Evolutionary conservation across 1,284 basidiomycete species (phyloP).

Genomic region (Cryptococcus sp.): DNA sequence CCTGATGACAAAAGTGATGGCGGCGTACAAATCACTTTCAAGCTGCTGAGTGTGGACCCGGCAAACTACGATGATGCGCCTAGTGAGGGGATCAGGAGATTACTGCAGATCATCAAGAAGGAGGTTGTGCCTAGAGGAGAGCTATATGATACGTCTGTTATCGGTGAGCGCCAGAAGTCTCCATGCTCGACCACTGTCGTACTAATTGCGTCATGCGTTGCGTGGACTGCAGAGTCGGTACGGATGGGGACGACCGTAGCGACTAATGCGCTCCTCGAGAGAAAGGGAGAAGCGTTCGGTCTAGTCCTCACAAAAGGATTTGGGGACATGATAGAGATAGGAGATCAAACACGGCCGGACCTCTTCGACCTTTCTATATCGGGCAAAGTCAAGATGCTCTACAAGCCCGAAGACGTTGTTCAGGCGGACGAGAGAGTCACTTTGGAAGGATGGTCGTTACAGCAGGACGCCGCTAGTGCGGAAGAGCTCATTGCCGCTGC

Average conservation of each 20-base stretch:
- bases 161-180: slow-evolving; percentile 15
- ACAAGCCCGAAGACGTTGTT: slow-evolving; percentile 27
- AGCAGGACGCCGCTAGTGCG: slow-evolving; percentile 18
- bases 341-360: slow-evolving; percentile 51
- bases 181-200: no score
- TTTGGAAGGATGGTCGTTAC: slow-evolving; percentile 28
- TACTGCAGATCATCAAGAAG: slow-evolving; percentile 46
- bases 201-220: not conserved
- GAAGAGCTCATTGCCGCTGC: slow-evolving; percentile 17
- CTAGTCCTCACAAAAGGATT: slow-evolving; percentile 52
- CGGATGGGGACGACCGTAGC: slow-evolving; percentile 53
- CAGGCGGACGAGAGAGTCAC: slow-evolving; percentile 29
- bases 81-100: slow-evolving; percentile 50
- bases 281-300: slow-evolving; percentile 40
- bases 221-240: slow-evolving; percentile 31
- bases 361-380: slow-evolving; percentile 52
- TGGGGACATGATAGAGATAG: slow-evolving; percentile 51
- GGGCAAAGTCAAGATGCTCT: slow-evolving; percentile 51
- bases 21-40: slow-evolving; percentile 46
- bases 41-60: slow-evolving; percentile 52
- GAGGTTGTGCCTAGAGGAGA: slow-evolving; percentile 37
- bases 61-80: slow-evolving; percentile 53
- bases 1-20: slow-evolving; percentile 11
- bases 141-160: slow-evolving; percentile 44
- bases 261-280: slow-evolving; percentile 53